Evolutionary conservation across 768 basidiomycete genomes (phyloP), one percentile per base, ranked within the genome.

Genomic region (Cystobasidium onofrii): DNA sequence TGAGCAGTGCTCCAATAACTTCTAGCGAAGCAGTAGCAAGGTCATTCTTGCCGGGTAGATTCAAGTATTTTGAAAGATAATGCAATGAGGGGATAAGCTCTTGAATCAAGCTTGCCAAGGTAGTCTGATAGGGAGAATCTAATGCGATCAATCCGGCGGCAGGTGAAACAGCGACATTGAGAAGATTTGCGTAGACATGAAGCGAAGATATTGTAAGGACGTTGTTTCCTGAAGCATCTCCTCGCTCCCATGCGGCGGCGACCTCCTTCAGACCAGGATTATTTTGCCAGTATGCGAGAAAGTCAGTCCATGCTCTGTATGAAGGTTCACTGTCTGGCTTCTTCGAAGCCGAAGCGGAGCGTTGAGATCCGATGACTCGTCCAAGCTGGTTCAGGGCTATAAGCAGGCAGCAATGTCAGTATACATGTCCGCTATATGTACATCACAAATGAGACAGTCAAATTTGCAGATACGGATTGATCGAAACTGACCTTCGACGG

Each of bases 21-120:
- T 71, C 69, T 18, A 71, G 54, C 6, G 69, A 36, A 12, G 69
- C 69, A 31, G 69, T 71, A 46, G 69, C 55, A n/a, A 71, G 55
- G 13, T 71, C 69, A 13, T 71, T 71, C 69, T 71, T 71, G 7
- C 69, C 69, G 17, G 29, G 69, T 36, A 54, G 69, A n/a, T 36
- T 46, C 3, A 71, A 36, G 27, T 71, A 60, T 27, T 71, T 71
- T 39, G 10, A 3, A 33, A 71, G 29, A 27, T 71, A 55, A 25
- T 41, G 27, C 29, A 71, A 39, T 10, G n/a, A 44, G 18, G 20
- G 20, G 29, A 71, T 55, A 54, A 71, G 50, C 33, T 55, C 69
- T 29, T 36, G 27, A 9, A 71, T 71, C 54, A 71, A 60, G n/a
- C n/a, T 44, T n/a, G 10, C 50, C 17, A 71, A 23, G 4, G 69